These are phyloP conservation scores for Entamoeba invadens DNA, from an alignment of 208 protist genomes.

Conservation along the genomic window DNA sequence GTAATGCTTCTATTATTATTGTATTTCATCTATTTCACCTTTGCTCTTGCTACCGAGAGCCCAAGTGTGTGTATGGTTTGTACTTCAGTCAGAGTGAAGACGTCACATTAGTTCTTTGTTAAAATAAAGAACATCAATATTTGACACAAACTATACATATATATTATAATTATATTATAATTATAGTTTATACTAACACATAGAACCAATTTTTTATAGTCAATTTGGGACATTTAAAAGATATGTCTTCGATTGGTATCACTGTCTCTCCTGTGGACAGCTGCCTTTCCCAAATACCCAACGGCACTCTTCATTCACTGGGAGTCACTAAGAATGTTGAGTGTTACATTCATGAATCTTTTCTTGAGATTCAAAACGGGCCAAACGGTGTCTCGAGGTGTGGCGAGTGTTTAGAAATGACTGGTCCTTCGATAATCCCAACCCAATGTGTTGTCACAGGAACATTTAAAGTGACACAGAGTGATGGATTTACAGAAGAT, in stretches of 20 bases:
- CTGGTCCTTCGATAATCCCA: not conserved
- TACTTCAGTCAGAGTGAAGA: no score
- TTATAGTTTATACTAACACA: no score
- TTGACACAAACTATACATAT: no score
- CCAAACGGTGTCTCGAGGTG: not conserved
- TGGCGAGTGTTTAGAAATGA: not conserved
- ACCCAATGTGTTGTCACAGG: not conserved
- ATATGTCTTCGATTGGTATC: not conserved
- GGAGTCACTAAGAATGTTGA: not conserved
- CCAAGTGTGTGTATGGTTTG: no score
- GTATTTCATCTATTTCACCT: no score
- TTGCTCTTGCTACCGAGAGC: no score
- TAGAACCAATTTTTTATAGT: not conserved
- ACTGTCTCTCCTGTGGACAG: not conserved
- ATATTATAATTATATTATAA: no score
- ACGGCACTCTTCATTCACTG: not conserved
- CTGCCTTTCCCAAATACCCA: not conserved
- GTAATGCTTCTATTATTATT: no score
- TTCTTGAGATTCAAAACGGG: not conserved
- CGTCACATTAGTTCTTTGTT: no score
- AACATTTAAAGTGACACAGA: not conserved
- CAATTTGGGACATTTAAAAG: not conserved
- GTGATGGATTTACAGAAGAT: not conserved
- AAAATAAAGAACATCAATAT: no score
- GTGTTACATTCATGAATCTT: not conserved